These are phyloP conservation scores for Colletotrichum ledebouriae DNA, from an alignment of 2,329 filamentous ascomycete species.

Conservation along the genomic window DNA sequence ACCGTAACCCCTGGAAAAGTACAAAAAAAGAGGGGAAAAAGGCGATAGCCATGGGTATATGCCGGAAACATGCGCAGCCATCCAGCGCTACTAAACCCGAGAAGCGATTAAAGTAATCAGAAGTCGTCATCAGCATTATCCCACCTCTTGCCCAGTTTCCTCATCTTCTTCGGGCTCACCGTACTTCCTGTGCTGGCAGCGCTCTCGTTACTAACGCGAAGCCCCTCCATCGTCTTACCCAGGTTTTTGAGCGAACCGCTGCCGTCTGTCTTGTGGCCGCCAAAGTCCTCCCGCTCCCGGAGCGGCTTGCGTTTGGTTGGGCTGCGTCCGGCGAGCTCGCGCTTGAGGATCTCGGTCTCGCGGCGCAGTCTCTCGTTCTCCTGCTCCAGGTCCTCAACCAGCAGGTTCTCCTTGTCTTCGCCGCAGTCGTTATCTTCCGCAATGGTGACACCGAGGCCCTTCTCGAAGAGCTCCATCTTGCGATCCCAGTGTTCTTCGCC, in stretches of 20 bases:
- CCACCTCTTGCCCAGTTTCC: constrained; percentile 66
- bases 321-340: constrained; percentile 74
- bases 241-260: constrained; percentile 54
- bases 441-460: constrained; percentile 55
- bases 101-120: constrained; percentile 10
- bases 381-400: constrained; percentile 74
- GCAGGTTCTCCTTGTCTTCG: constrained; percentile 72
- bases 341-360: constrained; percentile 74
- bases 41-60: constrained; percentile 35
- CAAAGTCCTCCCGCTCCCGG: constrained; percentile 65
- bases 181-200: constrained; percentile 47
- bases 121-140: constrained; percentile 56
- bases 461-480: constrained; percentile 79
- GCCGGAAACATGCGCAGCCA: constrained; percentile 28
- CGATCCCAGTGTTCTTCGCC: constrained; percentile 88
- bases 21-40: not conserved
- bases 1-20: constrained; percentile 13
- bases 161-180: constrained; percentile 67
- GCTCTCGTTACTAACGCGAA: constrained; percentile 60
- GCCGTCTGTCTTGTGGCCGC: constrained; percentile 44
- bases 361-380: constrained; percentile 79
- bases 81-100: constrained; percentile 6
- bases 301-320: constrained; percentile 72
- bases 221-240: constrained; percentile 63
- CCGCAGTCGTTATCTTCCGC: constrained; percentile 59